Evolutionary conservation across 345 rosid genomes (phyloP), one percentile per base, ranked within the genome.

Genomic region (Pugionium dolabratum): DNA sequence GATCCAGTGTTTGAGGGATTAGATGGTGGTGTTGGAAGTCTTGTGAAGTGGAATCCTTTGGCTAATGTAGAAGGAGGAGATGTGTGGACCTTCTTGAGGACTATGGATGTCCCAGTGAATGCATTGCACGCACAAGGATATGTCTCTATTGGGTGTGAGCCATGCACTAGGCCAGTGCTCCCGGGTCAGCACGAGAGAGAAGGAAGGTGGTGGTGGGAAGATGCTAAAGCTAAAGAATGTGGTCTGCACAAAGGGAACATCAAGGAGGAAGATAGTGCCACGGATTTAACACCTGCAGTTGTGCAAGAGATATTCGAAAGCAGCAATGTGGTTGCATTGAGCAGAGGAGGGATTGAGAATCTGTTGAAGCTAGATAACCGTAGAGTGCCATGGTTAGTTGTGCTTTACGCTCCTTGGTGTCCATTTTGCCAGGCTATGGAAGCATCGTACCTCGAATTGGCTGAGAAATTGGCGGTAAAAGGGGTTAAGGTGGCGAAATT

Each of bases 171-270:
- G 82, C 81, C 97, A 0, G 95, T 90, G 1, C 90, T 94, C 33
- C 99, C 99, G 0, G 99, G 99, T 28, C 99, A 94, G 55, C 99
- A 90, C 28, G 97, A 94, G 78, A 88, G 99, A 67, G 99, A 94
- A 80, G 99, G 99, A 71, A 86, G 99, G 69, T 94, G 97, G 99
- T 94, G 99, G 99, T 94, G 99, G 99, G 99, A 94, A 85, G 99
- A 94, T 35, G 89, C 99, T 54, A 88, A 77, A 76, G 96, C 99
- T 8, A 90, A 94, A 81, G 99, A 94, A 65, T 94, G 99, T 30
- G 98, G 98, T 31, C 84, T 93, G 42, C 98, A 90, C 68, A 90
- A 88, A 74, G 97, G 96, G 45, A 93, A 93, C 55, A 50, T 94
- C 27, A 88, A 84, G 59, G 81, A 79, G 78, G 84, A 82, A 28